Conservation (phyloP, 2,329 filamentous ascomycete genomes). For the Balansia obtecta region DNA sequence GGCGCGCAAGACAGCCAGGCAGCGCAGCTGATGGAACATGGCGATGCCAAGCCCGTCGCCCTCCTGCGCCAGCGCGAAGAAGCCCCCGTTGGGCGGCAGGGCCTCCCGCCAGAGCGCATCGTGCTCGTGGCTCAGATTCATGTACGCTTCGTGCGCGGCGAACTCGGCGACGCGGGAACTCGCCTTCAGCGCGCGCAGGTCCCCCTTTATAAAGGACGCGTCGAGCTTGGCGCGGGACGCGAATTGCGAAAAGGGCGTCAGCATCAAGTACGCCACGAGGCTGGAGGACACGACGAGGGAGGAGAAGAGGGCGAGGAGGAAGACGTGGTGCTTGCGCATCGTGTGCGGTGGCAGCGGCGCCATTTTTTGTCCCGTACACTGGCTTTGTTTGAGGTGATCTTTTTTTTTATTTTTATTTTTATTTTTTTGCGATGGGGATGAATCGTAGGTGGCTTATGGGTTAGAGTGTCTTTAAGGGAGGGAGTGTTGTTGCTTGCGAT, state of each 20-base stretch:
- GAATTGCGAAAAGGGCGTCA: constrained; percentile 6
- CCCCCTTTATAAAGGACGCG: not conserved
- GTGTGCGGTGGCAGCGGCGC: constrained; percentile 3
- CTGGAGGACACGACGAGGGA: constrained; percentile 2
- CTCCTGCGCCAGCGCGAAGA: not conserved
- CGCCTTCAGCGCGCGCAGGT: not conserved
- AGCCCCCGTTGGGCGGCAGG: constrained; percentile 1
- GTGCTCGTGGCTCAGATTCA: not conserved
- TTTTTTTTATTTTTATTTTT: not conserved
- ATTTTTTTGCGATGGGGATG: not conserved
- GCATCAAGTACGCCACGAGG: constrained; percentile 6
- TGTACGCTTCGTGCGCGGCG: not conserved
- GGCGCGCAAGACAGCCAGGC: constrained; percentile 2
- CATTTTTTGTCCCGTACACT: no score
- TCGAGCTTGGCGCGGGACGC: not conserved
- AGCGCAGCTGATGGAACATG: constrained; percentile 8
- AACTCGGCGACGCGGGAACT: not conserved
- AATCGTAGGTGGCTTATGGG: not conserved
- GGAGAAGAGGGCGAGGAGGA: constrained; percentile 5
- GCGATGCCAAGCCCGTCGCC: not conserved
- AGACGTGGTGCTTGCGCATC: constrained; percentile 1
- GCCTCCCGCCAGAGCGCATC: not conserved
- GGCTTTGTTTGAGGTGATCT: no score
- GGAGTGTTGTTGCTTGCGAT: not conserved
- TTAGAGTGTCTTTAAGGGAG: no score